phyloP scores from a whole-genome alignment of 225 moss, liverwort and hornwort genomes.

The Bryoerythrophyllum caledonicum region DNA sequence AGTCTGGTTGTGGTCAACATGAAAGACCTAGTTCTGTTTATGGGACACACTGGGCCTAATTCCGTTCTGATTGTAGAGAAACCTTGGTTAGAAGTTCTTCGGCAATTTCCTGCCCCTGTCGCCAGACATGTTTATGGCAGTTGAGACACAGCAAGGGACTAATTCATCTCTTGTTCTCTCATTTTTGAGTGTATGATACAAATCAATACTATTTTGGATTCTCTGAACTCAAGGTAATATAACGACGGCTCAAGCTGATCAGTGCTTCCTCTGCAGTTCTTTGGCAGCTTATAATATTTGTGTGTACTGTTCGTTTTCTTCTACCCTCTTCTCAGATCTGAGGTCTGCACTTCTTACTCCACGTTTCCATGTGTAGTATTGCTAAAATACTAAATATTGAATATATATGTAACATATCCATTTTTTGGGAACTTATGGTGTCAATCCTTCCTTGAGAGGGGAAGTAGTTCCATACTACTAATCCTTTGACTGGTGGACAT shows the following conservation, averaged over 20 bases:
- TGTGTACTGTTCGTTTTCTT: neutral
- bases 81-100: conserved; percentile 89
- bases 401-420: no score
- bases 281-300: neutral
- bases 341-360: no score
- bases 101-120: conserved; percentile 83
- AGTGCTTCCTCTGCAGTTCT: neutral
- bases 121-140: conserved; percentile 94
- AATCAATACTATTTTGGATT: conserved; percentile 42
- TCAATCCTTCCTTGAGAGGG: no score
- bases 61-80: conserved; percentile 88
- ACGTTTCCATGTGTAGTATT: no score
- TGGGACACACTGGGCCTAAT: conserved; percentile 73
- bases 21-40: conserved; percentile 83
- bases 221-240: conserved; percentile 18
- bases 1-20: conserved; percentile 79
- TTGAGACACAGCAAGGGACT: conserved; percentile 53
- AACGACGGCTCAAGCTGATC: conserved; percentile 6
- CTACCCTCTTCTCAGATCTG: no score
- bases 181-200: conserved; percentile 64
- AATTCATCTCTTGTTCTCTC: conserved; percentile 46
- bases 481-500: no score
- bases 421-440: no score
- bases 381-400: no score
- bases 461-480: no score